phyloP scores from a whole-genome alignment of 2,329 filamentous ascomycete species.

The Xylaria sp. region DNA sequence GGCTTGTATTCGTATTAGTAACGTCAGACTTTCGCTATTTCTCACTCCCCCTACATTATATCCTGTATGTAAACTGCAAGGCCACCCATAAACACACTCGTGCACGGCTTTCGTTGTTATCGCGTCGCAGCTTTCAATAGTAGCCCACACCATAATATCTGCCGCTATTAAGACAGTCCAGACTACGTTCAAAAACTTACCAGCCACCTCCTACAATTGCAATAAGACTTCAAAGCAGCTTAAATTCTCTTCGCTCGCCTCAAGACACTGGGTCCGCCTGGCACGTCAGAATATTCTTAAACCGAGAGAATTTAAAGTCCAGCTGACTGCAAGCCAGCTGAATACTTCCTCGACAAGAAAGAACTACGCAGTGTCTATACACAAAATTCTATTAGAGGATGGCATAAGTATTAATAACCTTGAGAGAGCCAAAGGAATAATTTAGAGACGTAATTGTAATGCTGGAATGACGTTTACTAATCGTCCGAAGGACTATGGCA shows the following conservation, averaged over 20 bases:
- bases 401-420: too few relatives aligned
- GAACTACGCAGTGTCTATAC: too few relatives aligned
- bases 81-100: slow-evolving; percentile 14
- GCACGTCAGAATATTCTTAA: too few relatives aligned
- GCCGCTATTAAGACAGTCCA: slow-evolving; percentile 14
- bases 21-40: neutral
- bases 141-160: slow-evolving; percentile 6
- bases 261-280: too few relatives aligned
- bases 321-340: too few relatives aligned
- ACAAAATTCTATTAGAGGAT: too few relatives aligned
- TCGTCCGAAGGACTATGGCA: too few relatives aligned
- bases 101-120: slow-evolving; percentile 17
- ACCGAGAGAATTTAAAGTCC: too few relatives aligned
- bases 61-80: neutral
- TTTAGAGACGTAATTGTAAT: too few relatives aligned
- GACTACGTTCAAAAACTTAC: slow-evolving; percentile 2
- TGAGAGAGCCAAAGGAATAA: too few relatives aligned
- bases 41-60: neutral
- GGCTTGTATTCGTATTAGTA: neutral
- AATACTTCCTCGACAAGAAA: too few relatives aligned
- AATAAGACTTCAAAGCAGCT: slow-evolving; percentile 17
- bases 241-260: slow-evolving; percentile 8
- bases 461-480: too few relatives aligned
- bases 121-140: slow-evolving; percentile 12
- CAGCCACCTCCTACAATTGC: slow-evolving; percentile 9